Conservation (phyloP, 129 eudicot genomes). For the Flaveria brownii region DNA sequence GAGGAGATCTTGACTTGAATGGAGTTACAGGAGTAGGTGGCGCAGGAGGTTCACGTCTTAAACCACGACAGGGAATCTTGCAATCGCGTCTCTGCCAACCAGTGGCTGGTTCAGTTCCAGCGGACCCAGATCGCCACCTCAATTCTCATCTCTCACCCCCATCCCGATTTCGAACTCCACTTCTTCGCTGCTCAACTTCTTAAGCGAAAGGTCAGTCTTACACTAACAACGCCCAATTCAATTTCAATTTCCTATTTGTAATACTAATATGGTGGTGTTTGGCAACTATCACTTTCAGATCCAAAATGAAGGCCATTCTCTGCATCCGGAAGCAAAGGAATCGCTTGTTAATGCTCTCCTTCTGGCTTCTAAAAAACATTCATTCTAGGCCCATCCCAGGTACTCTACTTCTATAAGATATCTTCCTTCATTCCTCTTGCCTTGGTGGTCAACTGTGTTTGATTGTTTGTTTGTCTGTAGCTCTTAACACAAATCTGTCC, state of each 20-base stretch:
- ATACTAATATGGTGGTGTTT: too few relatives aligned
- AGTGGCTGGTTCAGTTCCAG: conserved; percentile 96
- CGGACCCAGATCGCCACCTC: conserved; percentile 76
- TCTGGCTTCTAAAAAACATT: conserved; percentile 79
- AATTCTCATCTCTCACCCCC: conserved; percentile 60
- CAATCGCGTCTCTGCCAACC: conserved; percentile 93
- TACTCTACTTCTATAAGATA: conserved; percentile 13
- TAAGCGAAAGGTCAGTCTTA: conserved; percentile 67
- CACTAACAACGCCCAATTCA: background rate
- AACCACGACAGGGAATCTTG: conserved; percentile 91
- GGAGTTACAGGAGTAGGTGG: conserved; percentile 79
- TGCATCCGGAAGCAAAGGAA: conserved; percentile 76
- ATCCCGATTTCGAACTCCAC: conserved; percentile 67
- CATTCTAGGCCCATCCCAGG: conserved; percentile 93
- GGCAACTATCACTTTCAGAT: conserved; percentile 45
- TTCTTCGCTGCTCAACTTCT: conserved; percentile 96
- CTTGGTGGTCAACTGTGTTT: background rate
- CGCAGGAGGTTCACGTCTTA: conserved; percentile 77
- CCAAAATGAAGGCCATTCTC: conserved; percentile 76
- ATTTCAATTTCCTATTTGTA: too few relatives aligned
- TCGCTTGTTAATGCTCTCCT: conserved; percentile 81
- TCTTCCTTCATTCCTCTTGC: too few relatives aligned
- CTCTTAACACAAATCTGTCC: conserved; percentile 93
- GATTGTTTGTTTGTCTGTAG: conserved; percentile 38
- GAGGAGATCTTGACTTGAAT: too few relatives aligned